Percentiles rank a stretch among this genome's conserved stretches.
These are phyloP conservation scores for Aspergillus sp. DNA, from an alignment of 2,329 filamentous ascomycete genomes.

Conservation along the genomic window DNA sequence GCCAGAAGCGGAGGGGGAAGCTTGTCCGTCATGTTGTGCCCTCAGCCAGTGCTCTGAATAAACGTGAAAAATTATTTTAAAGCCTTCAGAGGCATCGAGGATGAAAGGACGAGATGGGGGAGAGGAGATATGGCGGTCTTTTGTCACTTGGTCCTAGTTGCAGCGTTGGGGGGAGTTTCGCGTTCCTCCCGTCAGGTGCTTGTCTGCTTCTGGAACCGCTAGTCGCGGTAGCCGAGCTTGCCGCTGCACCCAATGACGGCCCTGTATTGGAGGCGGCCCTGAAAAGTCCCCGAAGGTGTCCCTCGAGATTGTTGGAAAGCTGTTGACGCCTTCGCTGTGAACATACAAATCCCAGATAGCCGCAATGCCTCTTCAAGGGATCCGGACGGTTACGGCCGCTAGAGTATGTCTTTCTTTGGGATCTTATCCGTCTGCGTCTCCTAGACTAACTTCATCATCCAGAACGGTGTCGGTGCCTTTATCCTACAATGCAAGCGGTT, in stretches of 20 bases:
- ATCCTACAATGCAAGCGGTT: slow-evolving; percentile 95
- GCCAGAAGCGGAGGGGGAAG: slow-evolving; percentile 88
- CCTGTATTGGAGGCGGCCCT: slow-evolving; percentile 19
- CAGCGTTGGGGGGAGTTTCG: slow-evolving; percentile 23
- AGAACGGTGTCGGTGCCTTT: slow-evolving; percentile 98
- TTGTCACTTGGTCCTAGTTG: slow-evolving; percentile 9
- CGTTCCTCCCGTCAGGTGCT: slow-evolving; percentile 17
- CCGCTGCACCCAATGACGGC: slow-evolving; percentile 30
- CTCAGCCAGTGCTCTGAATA: slow-evolving; percentile 9
- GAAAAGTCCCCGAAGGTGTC: slow-evolving; percentile 30
- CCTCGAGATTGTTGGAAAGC: slow-evolving; percentile 6
- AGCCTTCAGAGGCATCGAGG: not conserved
- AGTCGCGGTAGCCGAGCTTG: slow-evolving; percentile 29
- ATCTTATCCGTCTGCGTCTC: too few species aligned
- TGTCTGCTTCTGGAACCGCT: slow-evolving; percentile 11
- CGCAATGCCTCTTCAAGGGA: slow-evolving; percentile 49
- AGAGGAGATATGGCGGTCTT: not conserved
- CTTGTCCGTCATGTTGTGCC: slow-evolving; percentile 82
- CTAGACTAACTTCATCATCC: slow-evolving; percentile 16
- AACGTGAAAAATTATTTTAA: not conserved
- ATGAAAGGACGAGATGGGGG: slow-evolving; percentile 13
- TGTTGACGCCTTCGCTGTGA: not conserved
- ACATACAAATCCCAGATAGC: slow-evolving; percentile 15
- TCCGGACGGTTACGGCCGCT: slow-evolving; percentile 57
- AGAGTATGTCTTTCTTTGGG: slow-evolving; percentile 51